phyloP scores from a whole-genome alignment of 495 filamentous ascomycete genomes.

The Oleoguttula mirabilis region DNA sequence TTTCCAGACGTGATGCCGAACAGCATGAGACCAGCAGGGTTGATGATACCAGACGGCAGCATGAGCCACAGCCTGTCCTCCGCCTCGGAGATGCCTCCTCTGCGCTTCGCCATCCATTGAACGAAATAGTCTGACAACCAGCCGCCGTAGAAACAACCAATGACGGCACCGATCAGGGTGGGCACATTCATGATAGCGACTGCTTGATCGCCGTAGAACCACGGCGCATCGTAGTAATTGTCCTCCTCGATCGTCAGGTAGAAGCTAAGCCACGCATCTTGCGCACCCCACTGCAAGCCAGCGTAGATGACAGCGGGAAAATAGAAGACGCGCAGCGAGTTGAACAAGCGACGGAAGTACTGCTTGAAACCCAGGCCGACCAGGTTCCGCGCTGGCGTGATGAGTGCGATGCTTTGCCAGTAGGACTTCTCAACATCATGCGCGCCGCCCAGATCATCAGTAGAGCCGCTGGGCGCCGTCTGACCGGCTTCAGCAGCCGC shows the following conservation, averaged over 20 bases:
- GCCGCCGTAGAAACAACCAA: constrained; percentile 31
- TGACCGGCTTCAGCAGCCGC: neutral
- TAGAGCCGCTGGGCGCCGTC: neutral
- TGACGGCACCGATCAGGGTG: constrained; percentile 26
- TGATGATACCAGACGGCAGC: constrained; percentile 25
- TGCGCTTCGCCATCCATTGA: constrained; percentile 26
- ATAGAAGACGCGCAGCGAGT: constrained; percentile 27
- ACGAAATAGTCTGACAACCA: constrained; percentile 31
- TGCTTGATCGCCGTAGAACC: constrained; percentile 22
- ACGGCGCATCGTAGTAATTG: constrained; percentile 26
- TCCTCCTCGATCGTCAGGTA: constrained; percentile 31
- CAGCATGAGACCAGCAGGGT: constrained; percentile 27
- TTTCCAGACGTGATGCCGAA: constrained; percentile 28
- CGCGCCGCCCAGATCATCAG: neutral
- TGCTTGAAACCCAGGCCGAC: constrained; percentile 6
- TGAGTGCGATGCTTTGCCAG: constrained; percentile 1
- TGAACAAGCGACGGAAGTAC: constrained; percentile 9
- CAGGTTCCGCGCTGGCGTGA: constrained; percentile 7
- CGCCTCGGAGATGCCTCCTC: constrained; percentile 27
- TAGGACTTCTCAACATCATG: neutral
- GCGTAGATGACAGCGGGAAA: constrained; percentile 30
- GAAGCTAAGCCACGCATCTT: constrained; percentile 33
- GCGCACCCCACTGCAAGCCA: constrained; percentile 29
- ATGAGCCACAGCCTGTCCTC: constrained; percentile 32
- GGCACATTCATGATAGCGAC: constrained; percentile 32